Percentiles rank a stretch among this genome's conserved stretches.
Conservation (phyloP, 2,329 filamentous ascomycete genomes). For the Pseudopyrenochaeta lycopersici region DNA sequence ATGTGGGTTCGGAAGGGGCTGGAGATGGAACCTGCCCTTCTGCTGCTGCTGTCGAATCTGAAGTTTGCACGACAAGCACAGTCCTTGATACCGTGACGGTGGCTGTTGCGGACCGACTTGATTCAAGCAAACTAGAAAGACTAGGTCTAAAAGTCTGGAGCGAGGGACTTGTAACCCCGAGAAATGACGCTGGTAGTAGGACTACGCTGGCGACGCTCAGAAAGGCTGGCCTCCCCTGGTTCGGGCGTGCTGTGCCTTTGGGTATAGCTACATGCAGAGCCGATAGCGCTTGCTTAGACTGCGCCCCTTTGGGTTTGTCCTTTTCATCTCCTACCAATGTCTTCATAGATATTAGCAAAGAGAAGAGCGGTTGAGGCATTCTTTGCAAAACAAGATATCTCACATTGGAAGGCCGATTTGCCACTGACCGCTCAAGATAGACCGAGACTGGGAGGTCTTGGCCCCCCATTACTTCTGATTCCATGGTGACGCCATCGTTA, state of each 20-base stretch:
- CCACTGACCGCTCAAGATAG: background rate
- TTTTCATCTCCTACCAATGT: background rate
- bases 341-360: background rate
- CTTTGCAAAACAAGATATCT: background rate
- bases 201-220: background rate
- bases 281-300: background rate
- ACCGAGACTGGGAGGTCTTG: background rate
- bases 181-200: background rate
- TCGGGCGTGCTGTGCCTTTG: background rate
- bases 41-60: background rate
- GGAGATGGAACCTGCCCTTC: conserved; percentile 1
- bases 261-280: background rate
- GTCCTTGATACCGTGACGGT: conserved; percentile 15
- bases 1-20: background rate
- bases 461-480: background rate
- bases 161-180: background rate
- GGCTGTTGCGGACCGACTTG: background rate
- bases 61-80: conserved; percentile 7
- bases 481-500: background rate
- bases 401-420: background rate
- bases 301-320: background rate
- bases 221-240: background rate
- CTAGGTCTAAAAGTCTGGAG: background rate
- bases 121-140: background rate
- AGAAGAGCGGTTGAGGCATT: background rate